A percentile compares a stretch with the other conserved stretches of the same genome.
These are phyloP conservation scores for Ilyonectria robusta DNA, from an alignment of 2,329 filamentous ascomycete species.

Conservation along the genomic window DNA sequence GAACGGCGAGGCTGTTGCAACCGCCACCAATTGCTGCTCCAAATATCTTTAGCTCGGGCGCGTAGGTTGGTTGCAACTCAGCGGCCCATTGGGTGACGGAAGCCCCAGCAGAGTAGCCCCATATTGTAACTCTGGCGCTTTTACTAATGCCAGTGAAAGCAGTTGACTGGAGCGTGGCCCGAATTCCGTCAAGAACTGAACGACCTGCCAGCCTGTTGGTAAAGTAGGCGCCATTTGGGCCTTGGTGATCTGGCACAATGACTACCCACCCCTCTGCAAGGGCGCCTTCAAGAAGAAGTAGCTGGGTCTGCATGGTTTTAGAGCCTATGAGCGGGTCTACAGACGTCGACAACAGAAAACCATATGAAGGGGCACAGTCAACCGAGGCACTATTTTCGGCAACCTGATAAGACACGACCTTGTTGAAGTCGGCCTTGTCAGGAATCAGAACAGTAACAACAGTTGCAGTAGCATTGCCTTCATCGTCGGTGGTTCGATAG, in stretches of 20 bases:
- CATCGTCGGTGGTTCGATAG: constrained; percentile 56
- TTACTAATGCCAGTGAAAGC: constrained; percentile 49
- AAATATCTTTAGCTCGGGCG: constrained; percentile 43
- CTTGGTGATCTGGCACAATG: constrained; percentile 63
- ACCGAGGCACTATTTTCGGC: constrained; percentile 57
- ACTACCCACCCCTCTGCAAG: constrained; percentile 63
- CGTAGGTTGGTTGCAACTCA: constrained; percentile 46
- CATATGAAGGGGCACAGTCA: constrained; percentile 51
- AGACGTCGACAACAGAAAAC: constrained; percentile 37
- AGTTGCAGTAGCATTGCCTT: constrained; percentile 53
- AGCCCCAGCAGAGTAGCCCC: constrained; percentile 54
- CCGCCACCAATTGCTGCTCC: constrained; percentile 46
- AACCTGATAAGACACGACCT: constrained; percentile 59
- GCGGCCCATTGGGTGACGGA: constrained; percentile 42
- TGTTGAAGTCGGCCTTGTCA: constrained; percentile 44
- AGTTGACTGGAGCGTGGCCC: constrained; percentile 54
- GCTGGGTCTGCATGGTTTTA: constrained; percentile 42
- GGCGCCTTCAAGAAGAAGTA: constrained; percentile 41
- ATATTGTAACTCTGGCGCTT: constrained; percentile 58
- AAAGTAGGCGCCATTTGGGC: constrained; percentile 59
- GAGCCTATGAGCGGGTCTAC: constrained; percentile 55
- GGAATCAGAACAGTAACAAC: constrained; percentile 58
- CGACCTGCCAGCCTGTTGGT: constrained; percentile 58
- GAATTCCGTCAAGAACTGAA: constrained; percentile 59
- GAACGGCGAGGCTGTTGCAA: constrained; percentile 37